These are phyloP conservation scores for Cutaneotrichosporon arboriforme DNA, from an alignment of 1,284 basidiomycete genomes.

Conservation along the genomic window DNA sequence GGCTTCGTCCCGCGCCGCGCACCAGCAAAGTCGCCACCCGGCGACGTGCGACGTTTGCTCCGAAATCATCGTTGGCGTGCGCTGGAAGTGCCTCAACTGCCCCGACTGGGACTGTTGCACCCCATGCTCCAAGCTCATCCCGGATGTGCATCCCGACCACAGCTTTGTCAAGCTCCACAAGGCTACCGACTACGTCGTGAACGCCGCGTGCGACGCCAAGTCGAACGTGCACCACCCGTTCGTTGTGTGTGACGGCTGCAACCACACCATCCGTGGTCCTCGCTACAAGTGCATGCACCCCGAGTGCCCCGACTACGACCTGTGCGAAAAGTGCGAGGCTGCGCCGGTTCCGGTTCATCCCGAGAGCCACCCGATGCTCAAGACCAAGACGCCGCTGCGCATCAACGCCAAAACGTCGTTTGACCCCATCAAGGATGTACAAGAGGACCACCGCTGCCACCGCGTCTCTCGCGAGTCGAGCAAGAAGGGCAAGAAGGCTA, in stretches of 20 bases:
- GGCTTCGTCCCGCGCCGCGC: constrained; percentile 16
- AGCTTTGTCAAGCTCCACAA: constrained; percentile 64
- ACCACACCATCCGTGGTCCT: constrained; percentile 32
- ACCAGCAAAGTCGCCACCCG: constrained; percentile 25
- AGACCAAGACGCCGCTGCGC: constrained; percentile 56
- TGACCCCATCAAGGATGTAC: constrained; percentile 19
- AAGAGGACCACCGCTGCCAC: constrained; percentile 17
- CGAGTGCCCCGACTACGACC: constrained; percentile 72
- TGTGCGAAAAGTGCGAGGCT: constrained; percentile 75
- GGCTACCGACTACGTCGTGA: constrained; percentile 50
- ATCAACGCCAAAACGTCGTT: constrained; percentile 32
- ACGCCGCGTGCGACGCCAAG: constrained; percentile 46
- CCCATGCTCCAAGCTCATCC: constrained; percentile 62
- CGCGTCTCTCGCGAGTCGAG: constrained; percentile 1
- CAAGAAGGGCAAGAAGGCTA: background rate
- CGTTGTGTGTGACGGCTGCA: constrained; percentile 44
- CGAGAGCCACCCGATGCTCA: constrained; percentile 66
- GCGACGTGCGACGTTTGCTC: constrained; percentile 43
- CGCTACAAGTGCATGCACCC: constrained; percentile 66
- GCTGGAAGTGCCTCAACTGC: constrained; percentile 48
- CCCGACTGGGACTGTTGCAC: constrained; percentile 56
- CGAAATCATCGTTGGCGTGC: constrained; percentile 37
- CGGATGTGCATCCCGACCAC: constrained; percentile 67
- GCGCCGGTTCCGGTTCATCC: constrained; percentile 72
- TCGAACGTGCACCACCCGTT: constrained; percentile 45